Conservation (phyloP, 768 basidiomycete genomes). For the Dentipellis sp. region DNA sequence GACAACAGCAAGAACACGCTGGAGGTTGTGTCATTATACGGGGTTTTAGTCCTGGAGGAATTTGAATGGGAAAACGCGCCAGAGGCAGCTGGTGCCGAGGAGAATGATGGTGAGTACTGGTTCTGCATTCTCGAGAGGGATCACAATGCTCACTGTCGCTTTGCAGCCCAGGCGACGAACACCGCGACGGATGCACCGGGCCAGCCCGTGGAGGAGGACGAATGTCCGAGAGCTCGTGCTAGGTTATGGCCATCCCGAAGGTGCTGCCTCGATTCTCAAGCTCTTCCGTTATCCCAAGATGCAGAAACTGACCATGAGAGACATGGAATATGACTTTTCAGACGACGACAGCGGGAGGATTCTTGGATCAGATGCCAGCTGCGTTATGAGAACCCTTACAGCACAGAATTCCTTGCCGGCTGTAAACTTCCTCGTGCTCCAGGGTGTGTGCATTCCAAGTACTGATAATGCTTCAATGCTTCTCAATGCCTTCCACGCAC, state of each 20-base stretch:
- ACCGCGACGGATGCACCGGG: too few species aligned
- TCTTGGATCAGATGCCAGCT: background rate
- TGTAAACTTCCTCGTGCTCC: background rate
- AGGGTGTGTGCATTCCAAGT: background rate
- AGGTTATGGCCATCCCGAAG: background rate
- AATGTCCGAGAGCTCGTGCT: background rate
- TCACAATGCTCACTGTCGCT: too few species aligned
- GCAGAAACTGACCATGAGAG: background rate
- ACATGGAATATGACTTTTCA: background rate
- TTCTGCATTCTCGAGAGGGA: too few species aligned
- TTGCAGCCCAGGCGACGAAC: too few species aligned
- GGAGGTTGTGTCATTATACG: too few species aligned
- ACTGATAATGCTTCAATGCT: background rate
- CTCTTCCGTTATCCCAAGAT: background rate
- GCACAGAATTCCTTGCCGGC: background rate
- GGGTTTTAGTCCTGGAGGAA: too few species aligned
- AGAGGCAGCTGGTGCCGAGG: too few species aligned
- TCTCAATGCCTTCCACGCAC: background rate
- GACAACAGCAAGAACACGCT: too few species aligned
- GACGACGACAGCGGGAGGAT: background rate
- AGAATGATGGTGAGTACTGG: too few species aligned
- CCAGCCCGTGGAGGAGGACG: background rate
- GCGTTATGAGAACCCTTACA: background rate
- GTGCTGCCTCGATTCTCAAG: background rate
- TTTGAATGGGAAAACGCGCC: too few species aligned